phyloP scores from a whole-genome alignment of 257 asterid species.

The Catharanthus roseus region DNA sequence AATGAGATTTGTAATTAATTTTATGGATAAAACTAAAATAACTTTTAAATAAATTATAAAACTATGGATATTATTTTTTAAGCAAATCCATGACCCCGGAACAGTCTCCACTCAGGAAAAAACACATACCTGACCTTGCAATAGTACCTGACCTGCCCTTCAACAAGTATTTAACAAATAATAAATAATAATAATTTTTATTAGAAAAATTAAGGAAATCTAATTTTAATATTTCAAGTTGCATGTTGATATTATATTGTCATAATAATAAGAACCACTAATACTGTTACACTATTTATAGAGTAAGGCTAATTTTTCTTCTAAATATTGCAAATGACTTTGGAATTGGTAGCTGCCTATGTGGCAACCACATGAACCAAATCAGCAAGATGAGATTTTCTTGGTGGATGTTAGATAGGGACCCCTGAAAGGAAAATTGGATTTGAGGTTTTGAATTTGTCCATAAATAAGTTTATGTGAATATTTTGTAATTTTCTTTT shows the following conservation, averaged over 20 bases:
- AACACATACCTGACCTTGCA: background rate
- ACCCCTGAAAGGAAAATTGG: background rate
- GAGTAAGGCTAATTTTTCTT: background rate
- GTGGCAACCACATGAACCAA: background rate
- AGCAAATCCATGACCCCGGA: background rate
- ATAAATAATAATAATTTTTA: background rate
- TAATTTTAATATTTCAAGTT: background rate
- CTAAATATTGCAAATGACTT: background rate
- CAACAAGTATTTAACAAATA: conserved; percentile 1
- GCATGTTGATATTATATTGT: background rate
- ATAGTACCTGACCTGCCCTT: background rate
- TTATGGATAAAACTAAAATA: too few relatives aligned
- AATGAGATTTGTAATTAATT: too few relatives aligned
- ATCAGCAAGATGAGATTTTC: background rate
- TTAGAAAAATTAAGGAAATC: background rate
- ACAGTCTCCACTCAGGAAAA: background rate
- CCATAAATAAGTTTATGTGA: too few relatives aligned
- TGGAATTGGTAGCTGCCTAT: background rate
- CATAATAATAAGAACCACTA: background rate
- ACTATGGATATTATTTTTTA: background rate
- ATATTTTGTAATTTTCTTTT: too few relatives aligned
- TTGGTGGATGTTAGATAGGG: background rate
- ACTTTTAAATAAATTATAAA: too few relatives aligned
- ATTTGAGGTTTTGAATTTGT: background rate
- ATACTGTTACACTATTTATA: background rate